Evolutionary conservation across 257 asterid genomes (phyloP), one percentile per base, ranked within the genome.

Genomic region (Primulina huaijiensis): DNA sequence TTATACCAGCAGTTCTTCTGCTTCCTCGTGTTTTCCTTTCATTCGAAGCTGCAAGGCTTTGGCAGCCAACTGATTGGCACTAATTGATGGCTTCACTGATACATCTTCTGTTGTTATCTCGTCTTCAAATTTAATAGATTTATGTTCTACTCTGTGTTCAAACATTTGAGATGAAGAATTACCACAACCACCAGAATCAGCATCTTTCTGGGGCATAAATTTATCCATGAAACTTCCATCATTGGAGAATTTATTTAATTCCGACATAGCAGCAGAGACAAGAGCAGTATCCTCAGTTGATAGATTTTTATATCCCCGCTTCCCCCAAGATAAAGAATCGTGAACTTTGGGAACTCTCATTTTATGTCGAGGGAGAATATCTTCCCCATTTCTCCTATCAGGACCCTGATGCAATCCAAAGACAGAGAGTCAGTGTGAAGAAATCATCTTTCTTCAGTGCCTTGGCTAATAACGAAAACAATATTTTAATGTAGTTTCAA

Each of bases 21-120:
- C 96, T 79, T 90, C 99, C 34, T 85, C 96, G 30, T 87, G 96
- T 78, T 85, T 89, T 81, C 97, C 99, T 80, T 86, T 90, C 97
- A 93, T 80, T 55, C 95, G 94, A 38, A 93, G 94, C 80, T 93
- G 99, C 83, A 93, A 72, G 73, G 86, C 95, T 81, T 85, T 93
- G 65, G 99, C 99, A 72, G 97, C 97, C 82, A 93, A 77, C 77
- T 93, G 99, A 80, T 93, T 93, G 29, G 96, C 95, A 64, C 87
- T 79, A 88, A 89, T 67, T 64, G 82, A 46, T 59, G 91, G 88
- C 68, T 72, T 82, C 61, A 72, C 74, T 5, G 62, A 59, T 62
- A 70, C 77, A 69, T 80, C 93, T 64, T 84, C 82, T 64, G 60
- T 73, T 35, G 68, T 64, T 61, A 64, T 81, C 40, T 71, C 78